phyloP scores from a whole-genome alignment of 2,329 filamentous ascomycete species.

The Talaromyces albobiverticillius region DNA sequence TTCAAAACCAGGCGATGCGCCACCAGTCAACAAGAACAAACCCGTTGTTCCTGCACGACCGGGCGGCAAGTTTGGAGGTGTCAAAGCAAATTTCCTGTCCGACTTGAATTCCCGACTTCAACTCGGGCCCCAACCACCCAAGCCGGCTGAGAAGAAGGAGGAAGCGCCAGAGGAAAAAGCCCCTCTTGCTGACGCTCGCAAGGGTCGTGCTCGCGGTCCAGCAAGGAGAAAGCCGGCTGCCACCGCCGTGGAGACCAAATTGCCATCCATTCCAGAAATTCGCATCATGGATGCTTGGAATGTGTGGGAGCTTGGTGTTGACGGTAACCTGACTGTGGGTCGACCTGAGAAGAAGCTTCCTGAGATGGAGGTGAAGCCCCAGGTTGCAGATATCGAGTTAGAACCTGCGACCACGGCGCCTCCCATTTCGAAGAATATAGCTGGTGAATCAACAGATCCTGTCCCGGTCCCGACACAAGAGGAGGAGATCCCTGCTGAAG shows the following conservation, averaged over 20 bases:
- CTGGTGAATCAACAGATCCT: slow-evolving; percentile 34
- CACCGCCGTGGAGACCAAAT: slow-evolving; percentile 39
- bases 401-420: slow-evolving; percentile 26
- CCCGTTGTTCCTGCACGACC: slow-evolving; percentile 78
- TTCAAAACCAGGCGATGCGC: slow-evolving; percentile 47
- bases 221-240: slow-evolving; percentile 68
- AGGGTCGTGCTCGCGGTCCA: slow-evolving; percentile 84
- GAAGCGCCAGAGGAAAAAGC: slow-evolving; percentile 65
- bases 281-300: slow-evolving; percentile 39
- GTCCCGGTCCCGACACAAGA: slow-evolving; percentile 3
- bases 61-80: slow-evolving; percentile 82
- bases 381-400: slow-evolving; percentile 10
- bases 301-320: slow-evolving; percentile 36
- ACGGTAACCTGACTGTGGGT: slow-evolving; percentile 27
- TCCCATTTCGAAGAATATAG: slow-evolving; percentile 31
- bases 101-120: slow-evolving; percentile 88
- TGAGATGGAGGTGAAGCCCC: slow-evolving; percentile 9
- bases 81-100: slow-evolving; percentile 89
- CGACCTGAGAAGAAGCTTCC: slow-evolving; percentile 3
- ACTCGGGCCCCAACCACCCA: slow-evolving; percentile 74
- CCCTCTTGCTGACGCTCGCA: slow-evolving; percentile 84
- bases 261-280: slow-evolving; percentile 35
- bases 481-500: slow-evolving; percentile 6
- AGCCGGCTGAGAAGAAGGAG: slow-evolving; percentile 67
- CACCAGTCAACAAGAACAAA: slow-evolving; percentile 64